Evolutionary conservation across 495 filamentous ascomycete genomes (phyloP), one percentile per base, ranked within the genome.

Genomic region (Coniosporium apollinis): DNA sequence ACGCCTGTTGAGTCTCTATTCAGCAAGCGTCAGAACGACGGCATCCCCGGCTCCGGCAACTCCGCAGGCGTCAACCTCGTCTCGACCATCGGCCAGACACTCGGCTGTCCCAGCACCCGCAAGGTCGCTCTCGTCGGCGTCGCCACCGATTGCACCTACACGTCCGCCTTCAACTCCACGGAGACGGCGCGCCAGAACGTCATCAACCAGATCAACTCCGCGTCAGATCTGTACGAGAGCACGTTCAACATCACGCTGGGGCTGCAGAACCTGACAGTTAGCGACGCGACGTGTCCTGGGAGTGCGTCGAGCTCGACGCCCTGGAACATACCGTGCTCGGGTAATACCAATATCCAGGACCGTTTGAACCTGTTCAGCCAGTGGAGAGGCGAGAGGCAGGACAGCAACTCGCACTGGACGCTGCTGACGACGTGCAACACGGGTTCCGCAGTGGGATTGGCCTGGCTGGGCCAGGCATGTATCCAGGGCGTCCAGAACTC

Each of bases 241-340:
- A 78, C 79, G 3, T 96, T 97, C 67, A 94, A 94, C 48, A 82
- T 97, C 45, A 81, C 83, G 0, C 70, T 97, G 17, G 89, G 84
- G 28, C 67, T 97, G 36, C 71, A 76, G 40, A 89, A 93, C 51
- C 52, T 97, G 37, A 79, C 82, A 11, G 69, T 96, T 37, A 77
- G 64, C 30, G 67, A 79, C 19, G 47, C 60, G 3, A 52, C 52
- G 5, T 96, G 89, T 50, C 79, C 86, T 0, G 65, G 67, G 2
- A 67, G 69, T 1, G 54, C 78, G 3, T 61, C 76, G 3, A 41
- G 65, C 2, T 64, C 73, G 3, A 71, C 78, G 0, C 74, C 70
- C 6, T 97, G 85, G 84, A 97, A 97, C 45, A 52, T 78, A 28
- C 64, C 63, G 11, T 97, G 89, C 54, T 61, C 55, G 17, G 40